Evolutionary conservation across 805 yeast species (phyloP).

Genomic region (Barnettozyma pratensis): DNA sequence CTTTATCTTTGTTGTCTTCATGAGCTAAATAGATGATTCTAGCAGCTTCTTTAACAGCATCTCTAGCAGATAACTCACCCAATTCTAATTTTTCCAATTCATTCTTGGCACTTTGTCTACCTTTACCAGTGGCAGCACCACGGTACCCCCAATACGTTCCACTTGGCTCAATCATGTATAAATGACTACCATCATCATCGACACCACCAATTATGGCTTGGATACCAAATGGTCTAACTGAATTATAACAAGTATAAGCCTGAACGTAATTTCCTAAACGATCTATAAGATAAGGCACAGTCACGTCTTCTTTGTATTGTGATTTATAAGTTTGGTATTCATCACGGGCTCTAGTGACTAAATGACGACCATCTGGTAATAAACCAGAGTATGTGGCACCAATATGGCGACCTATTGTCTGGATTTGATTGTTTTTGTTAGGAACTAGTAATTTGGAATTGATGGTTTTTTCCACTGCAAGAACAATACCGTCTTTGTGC

Average conservation of each 20-base stretch:
- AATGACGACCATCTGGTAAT: constrained; percentile 93
- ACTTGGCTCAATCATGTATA: constrained; percentile 96
- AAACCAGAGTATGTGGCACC: constrained; percentile 96
- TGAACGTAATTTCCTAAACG: constrained; percentile 89
- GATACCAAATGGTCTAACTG: constrained; percentile 97
- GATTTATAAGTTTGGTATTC: constrained; percentile 80
- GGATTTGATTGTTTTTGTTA: constrained; percentile 83
- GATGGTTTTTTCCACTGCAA: constrained; percentile 93
- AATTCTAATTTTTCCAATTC: constrained; percentile 86
- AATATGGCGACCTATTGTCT: constrained; percentile 86
- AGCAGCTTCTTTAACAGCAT: constrained; percentile 92
- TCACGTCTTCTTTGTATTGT: constrained; percentile 68
- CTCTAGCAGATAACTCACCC: constrained; percentile 61
- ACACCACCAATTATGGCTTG: constrained; percentile 91
- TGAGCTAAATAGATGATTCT: constrained; percentile 90
- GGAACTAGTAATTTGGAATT: constrained; percentile 86
- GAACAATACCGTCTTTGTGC: constrained; percentile 89
- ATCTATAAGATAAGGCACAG: constrained; percentile 77
- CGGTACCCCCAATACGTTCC: constrained; percentile 97
- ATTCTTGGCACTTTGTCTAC: constrained; percentile 95
- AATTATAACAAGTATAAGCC: constrained; percentile 91
- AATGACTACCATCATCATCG: constrained; percentile 84
- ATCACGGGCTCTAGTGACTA: constrained; percentile 87
- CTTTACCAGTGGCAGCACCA: constrained; percentile 98
- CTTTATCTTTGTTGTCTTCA: constrained; percentile 97